Base-by-base conservation (phyloP, 2,329 filamentous ascomycete genomes). In the Tolypocladium tundrense region DNA sequence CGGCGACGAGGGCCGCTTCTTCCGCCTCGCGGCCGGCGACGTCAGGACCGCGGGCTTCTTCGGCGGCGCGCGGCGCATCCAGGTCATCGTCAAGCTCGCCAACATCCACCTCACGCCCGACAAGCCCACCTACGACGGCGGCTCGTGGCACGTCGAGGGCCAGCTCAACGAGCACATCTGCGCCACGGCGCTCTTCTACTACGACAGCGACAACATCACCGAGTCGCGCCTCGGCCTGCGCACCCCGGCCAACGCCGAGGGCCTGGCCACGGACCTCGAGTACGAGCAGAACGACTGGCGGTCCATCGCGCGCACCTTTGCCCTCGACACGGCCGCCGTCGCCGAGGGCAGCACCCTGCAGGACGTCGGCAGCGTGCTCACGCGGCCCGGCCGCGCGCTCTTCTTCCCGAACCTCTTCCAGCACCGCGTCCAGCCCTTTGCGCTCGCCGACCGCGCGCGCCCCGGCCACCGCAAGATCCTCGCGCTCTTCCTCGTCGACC, bases 61-160 rank as follows among this genome's bases (percentile, higher is more conserved):
- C 53, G 42, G 66, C 4, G 63, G 62, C 31, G 59, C 61, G 3
- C 58, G 66, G 11, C 70, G 69, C 3, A 69, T 88, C 0, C 86
- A 88, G 60, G 73, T 88, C 45, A 83, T 88, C 57, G 78, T 86
- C 56, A 87, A 87, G 67, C 70, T 88, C 13, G 77, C 82, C 16
- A 83, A 80, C 53, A 82, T 88, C 51, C 76, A 85, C 35, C 74
- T 88, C 1, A 82, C 77, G 0, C 85, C 85, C 0, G 79, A 82
- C 21, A 77, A 82, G 2, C 80, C 84, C 0, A 64, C 65, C 0
- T 87, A 83, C 61, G 68, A 70, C 0, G 79, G 79, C 19, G 81
- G 81, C 0, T 71, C 69, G 1, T 85, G 81, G 78, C 81, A 84
- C 61, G 64, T 82, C 2, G 82, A 84, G 61, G 81, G 82, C 21